Evolutionary conservation across 1,284 basidiomycete genomes (phyloP).

Genomic region (Trametes sp.): DNA sequence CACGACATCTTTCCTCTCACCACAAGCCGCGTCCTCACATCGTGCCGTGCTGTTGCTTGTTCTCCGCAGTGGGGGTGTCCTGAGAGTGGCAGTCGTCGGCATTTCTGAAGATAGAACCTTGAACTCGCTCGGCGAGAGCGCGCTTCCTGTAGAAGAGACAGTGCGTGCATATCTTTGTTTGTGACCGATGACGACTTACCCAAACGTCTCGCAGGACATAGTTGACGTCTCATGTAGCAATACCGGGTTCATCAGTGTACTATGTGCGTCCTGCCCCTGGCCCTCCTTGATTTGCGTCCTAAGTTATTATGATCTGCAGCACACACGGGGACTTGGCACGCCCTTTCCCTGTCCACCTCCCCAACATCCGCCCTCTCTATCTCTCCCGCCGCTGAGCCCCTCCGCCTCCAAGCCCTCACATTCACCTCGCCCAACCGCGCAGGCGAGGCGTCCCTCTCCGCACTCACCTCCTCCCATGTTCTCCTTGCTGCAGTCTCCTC

Average conservation of each 20-base stretch:
- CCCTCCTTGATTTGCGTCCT: background rate
- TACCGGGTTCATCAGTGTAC: constrained; percentile 56
- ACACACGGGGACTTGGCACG: constrained; percentile 53
- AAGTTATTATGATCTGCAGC: constrained; percentile 37
- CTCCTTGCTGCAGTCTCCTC: constrained; percentile 60
- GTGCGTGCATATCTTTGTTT: constrained; percentile 26
- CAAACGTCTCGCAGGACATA: constrained; percentile 34
- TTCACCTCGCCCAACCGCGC: constrained; percentile 36
- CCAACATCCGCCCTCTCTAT: constrained; percentile 33
- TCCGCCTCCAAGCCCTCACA: constrained; percentile 46
- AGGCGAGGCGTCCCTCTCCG: constrained; percentile 52
- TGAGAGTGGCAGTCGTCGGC: constrained; percentile 26
- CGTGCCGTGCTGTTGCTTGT: constrained; percentile 45
- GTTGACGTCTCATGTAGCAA: constrained; percentile 53
- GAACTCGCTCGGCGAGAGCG: constrained; percentile 26
- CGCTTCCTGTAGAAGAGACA: constrained; percentile 28
- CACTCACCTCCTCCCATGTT: constrained; percentile 69
- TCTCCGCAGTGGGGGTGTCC: constrained; percentile 19
- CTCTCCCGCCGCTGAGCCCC: constrained; percentile 44
- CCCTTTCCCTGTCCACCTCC: constrained; percentile 51
- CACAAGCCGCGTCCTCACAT: constrained; percentile 35
- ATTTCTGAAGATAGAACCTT: constrained; percentile 25
- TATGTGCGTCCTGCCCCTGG: constrained; percentile 48
- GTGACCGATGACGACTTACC: background rate
- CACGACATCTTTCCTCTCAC: constrained; percentile 53